Conservation (phyloP, 306 rosid genomes). For the Cucumis sativus region DNA sequence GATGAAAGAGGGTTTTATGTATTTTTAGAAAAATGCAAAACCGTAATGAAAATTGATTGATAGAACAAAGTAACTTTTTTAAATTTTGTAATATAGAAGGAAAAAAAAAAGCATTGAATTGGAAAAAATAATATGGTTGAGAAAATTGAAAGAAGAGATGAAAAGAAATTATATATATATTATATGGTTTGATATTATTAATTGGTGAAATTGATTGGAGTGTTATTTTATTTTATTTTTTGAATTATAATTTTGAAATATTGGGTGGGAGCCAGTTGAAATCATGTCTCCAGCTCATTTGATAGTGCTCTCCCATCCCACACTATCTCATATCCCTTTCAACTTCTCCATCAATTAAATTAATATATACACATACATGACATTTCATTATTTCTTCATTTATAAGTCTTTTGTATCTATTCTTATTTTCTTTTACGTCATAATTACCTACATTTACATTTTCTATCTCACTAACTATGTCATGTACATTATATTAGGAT, state of each 20-base stretch:
- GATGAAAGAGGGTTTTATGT: neutral
- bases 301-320: neutral
- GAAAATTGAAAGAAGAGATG: neutral
- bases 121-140: neutral
- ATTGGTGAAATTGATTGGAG: constrained; percentile 2
- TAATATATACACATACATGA: too few relatives aligned
- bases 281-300: constrained; percentile 10
- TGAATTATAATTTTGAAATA: neutral
- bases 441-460: too few relatives aligned
- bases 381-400: too few relatives aligned
- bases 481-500: too few relatives aligned
- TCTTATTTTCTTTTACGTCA: too few relatives aligned
- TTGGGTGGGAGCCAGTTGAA: constrained; percentile 1
- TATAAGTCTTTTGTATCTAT: too few relatives aligned
- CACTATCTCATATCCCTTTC: neutral
- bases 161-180: neutral
- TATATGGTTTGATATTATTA: neutral
- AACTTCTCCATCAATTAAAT: neutral
- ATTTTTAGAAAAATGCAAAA: neutral
- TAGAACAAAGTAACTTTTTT: neutral
- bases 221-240: neutral
- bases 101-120: neutral
- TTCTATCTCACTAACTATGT: too few relatives aligned
- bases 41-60: neutral
- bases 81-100: neutral